Percentiles rank a stretch among this genome's conserved stretches.
phyloP scores from a whole-genome alignment of 345 rosid species.

The Eucalyptus globulus region DNA sequence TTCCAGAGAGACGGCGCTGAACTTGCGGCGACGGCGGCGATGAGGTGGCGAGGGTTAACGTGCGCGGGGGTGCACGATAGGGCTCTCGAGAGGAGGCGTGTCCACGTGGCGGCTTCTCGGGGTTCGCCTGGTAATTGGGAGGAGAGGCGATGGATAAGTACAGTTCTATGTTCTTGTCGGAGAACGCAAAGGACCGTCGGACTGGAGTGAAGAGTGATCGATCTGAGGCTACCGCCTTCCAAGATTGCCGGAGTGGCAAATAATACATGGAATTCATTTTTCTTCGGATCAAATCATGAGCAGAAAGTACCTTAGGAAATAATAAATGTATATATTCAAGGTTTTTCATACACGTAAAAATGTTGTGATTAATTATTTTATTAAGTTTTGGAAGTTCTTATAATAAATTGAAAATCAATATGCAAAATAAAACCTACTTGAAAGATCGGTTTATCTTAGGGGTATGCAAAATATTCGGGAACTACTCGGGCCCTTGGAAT shows the following conservation, averaged over 20 bases:
- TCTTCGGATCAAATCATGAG: neutral
- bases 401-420: neutral
- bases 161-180: neutral
- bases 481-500: fast-evolving
- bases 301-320: neutral
- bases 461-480: too few species aligned
- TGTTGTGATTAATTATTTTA: neutral
- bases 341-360: neutral
- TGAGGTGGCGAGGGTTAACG: neutral
- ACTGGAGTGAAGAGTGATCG: neutral
- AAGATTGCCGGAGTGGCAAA: neutral
- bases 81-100: neutral
- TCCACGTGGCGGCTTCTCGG: neutral
- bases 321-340: neutral
- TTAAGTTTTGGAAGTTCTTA: neutral
- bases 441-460: neutral
- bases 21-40: neutral
- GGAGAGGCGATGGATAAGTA: neutral
- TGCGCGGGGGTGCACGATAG: neutral
- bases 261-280: neutral
- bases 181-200: neutral
- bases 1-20: neutral
- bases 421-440: neutral
- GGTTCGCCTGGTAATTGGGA: neutral
- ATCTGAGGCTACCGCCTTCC: neutral